Base-by-base conservation (phyloP, 192 early-diverging fungal species). In the Coemansia sp. region DNA sequence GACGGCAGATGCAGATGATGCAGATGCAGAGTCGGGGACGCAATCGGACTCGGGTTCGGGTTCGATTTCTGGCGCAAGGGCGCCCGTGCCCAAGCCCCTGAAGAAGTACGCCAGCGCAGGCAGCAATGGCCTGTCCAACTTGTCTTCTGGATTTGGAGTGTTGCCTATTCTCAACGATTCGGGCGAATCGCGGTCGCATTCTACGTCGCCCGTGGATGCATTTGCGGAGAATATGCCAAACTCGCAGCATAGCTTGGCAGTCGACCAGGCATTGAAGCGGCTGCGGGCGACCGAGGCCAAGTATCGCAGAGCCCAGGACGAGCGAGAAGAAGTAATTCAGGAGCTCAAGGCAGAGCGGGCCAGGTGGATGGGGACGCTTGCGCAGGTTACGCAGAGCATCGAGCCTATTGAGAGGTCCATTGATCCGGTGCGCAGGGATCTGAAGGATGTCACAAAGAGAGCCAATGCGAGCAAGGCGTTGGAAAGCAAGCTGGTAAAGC, bases 331-430 rank as follows among this genome's bases (percentile, higher is more conserved):
- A 0, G 46, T 30, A 4, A 36, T 68, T 23, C 68, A 64, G 47
- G 64, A 57, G 48, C 68, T 76, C 14, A 61, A 67, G 19, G 47
- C 46, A 11, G 58, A 68, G 24, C 60, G 68, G 14, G 47, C 64
- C 3, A 47, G 18, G 19, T 69, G 55, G 63, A 60, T 50, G 59
- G 60, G 47, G 2, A 49, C 24, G 3, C 55, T 69, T 14, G 34
- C 63, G 9, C 47, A 53, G 42, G 49, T 45, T 29, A 48, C 29
- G 9, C 59, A 50, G 20, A 10, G 51, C 30, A 23, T 53, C 11
- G 53, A 48, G 34, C 67, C 67, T 10, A 16, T 67, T 30, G 65
- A 65, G 52, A 10, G 22, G 0, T 22, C 60, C 34, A 58, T 74
- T 16, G 66, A 64, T 9, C 66, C 66, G 0, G 36, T 64, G 25